Evolutionary conservation across 495 filamentous ascomycete species (phyloP), one percentile per base, ranked within the genome.

Genomic region (Cetradonia linearis): DNA sequence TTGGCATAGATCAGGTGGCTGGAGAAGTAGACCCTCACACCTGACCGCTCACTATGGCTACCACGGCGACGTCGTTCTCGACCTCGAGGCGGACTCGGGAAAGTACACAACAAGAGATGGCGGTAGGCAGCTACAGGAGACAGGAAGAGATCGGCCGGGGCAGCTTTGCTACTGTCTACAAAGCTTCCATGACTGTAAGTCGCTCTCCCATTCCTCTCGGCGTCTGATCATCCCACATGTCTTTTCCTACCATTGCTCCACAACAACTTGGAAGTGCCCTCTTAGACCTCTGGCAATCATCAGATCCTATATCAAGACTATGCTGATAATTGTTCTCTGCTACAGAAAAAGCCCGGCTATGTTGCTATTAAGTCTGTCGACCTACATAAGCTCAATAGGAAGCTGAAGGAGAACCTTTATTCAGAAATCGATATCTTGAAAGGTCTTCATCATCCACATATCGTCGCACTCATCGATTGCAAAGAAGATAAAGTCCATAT

Each of bases 311-410:
- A 37, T 54, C 11, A 38, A 33, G 28, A 25, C 58, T n/a, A 67
- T 66, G 73, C 82, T 83, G 69, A 83, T 69, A 52, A 53, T 64
- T 47, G 31, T 30, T 55, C 49, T 11, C 47, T 65, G 42, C 62
- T 62, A 65, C 68, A 81, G 77, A 78, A 78, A 70, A 70, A 86
- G 72, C 69, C 81, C 71, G 73, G 83, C 77, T 72, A 76, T 82
- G 94, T 95, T 27, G 93, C 93, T 56, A 89, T 98, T 80, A 98
- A 98, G 72, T 94, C 91, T 27, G 93, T 98, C 69, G 87, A 94
- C 67, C 79, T 93, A 38, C 78, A 76, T 55, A 93, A 92, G 67
- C 78, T 98, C 36, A 95, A 93, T 76, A 88, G 85, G 76, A 96
- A 96, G 78, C 79, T 98, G 49, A 94, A 91, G 73, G 89, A 96